Evolutionary conservation across 2,329 filamentous ascomycete species (phyloP), one percentile per base, ranked within the genome.

Genomic region (Pezicula radicicola): DNA sequence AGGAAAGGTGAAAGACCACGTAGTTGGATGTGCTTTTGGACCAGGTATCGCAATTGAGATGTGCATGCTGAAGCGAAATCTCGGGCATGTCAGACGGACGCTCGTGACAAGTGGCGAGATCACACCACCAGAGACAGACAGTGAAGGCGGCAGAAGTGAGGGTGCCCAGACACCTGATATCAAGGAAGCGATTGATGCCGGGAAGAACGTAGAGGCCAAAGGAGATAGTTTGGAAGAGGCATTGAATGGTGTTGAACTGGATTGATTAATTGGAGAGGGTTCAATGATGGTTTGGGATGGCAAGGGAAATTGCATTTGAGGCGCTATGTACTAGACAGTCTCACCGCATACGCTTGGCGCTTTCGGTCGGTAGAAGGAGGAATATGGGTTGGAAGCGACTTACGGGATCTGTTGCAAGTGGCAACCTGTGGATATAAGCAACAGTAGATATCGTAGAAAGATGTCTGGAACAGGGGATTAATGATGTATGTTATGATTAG

Each of bases 31-130:
- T 57, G 85, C 85, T 2, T 89, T 89, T 63, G 86, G 86, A 0
- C 86, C 86, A 0, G 86, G 86, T 0, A 83, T 89, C 57, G 68
- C 80, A 5, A 77, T 88, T 28, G 85, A 89, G 70, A 85, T 85
- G 79, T 84, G 81, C 63, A 75, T 88, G 69, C 66, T 89, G 60
- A 84, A 77, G 56, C 52, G 65, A 36, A 68, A 68, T 55, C 15
- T 68, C 33, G 53, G 46, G 3, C 63, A 64, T 53, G 62, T 62
- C 6, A 56, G 51, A 46, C 45, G 60, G 40, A 54, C 52, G 9
- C 43, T 60, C 16, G 53, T 59, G 6, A 48, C 35, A 9, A 50
- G 42, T n/a, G 65, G 66, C 3, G 59, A 62, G 37, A 49, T 58
- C 7, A 68, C 66, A 9, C 65, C 65, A 4, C 64, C 66, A 3